phyloP scores from a whole-genome alignment of 225 moss, liverwort and hornwort genomes.

The Physcomitrium patens region DNA sequence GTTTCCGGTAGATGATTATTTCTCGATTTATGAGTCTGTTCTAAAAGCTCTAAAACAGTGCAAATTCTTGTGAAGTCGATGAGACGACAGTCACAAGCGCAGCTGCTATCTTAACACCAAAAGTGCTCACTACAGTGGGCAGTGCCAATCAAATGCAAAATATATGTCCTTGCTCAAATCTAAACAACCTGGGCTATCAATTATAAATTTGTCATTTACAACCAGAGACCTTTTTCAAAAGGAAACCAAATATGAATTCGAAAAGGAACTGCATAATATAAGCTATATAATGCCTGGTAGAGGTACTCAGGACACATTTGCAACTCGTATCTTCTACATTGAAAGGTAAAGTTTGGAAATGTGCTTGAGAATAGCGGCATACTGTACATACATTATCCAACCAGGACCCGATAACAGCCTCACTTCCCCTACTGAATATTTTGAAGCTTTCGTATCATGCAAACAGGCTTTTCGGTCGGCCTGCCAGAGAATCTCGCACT shows the following conservation, averaged over 20 bases:
- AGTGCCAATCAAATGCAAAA: too few species aligned
- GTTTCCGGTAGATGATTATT: too few species aligned
- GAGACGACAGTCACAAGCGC: too few species aligned
- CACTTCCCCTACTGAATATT: slow-evolving; percentile 7
- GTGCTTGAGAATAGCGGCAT: slow-evolving; percentile 30
- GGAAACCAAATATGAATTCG: background rate
- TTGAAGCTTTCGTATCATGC: slow-evolving; percentile 25
- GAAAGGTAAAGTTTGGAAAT: slow-evolving; percentile 30
- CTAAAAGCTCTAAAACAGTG: too few species aligned
- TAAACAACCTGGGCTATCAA: too few species aligned
- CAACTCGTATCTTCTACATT: slow-evolving; percentile 8
- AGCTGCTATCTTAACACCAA: too few species aligned
- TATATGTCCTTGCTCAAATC: too few species aligned
- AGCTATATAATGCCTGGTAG: slow-evolving; percentile 3
- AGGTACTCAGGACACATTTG: slow-evolving; percentile 1
- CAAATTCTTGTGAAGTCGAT: too few species aligned
- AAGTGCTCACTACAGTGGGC: too few species aligned
- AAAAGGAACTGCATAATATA: background rate
- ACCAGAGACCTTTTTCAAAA: background rate
- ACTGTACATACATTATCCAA: slow-evolving; percentile 44
- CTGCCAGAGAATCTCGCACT: slow-evolving; percentile 27
- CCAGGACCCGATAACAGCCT: slow-evolving; percentile 23
- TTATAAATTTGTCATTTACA: background rate
- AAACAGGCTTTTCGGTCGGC: slow-evolving; percentile 15
- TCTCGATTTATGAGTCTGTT: too few species aligned